Base-by-base conservation (phyloP, 345 rosid species). In the Citrus maxima region DNA sequence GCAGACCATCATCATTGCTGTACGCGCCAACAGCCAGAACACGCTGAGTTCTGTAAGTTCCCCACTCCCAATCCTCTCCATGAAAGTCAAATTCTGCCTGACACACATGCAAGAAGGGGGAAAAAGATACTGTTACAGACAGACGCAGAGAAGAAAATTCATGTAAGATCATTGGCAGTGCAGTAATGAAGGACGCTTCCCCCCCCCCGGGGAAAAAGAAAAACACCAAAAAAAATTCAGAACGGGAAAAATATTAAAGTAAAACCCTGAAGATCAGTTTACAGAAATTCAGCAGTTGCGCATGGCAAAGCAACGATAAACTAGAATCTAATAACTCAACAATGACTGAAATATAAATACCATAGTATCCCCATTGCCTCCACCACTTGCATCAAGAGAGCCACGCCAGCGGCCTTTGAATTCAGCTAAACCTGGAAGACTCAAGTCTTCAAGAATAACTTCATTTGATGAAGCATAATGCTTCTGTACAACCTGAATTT, bases 31-130 rank as follows among this genome's bases (percentile, higher is more conserved):
- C 90, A 14, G 99, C 97, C 80, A 90, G 78, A 81, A 91, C 95
- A 74, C 88, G 98, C 85, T 93, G 99, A 40, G 93, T 92, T 77
- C 90, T 93, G 87, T 96, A 92, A 76, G 89, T 83, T 68, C 99
- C 99, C 99, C 99, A 96, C 80, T 96, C 99, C 99, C 98, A 96
- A 27, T 96, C 98, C 78, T 96, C 97, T 58, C 99, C 99, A 70
- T 90, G 95, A 82, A 96, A 92, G 84, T 96, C 99, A 81, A 96
- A 96, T 76, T 93, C 97, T 32, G 99, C 99, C 98, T 96, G 92
- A 76, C 66, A 86, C 70, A 65, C 30, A 77, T 37, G 68, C 18
- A 32, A 56, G 25, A 34, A 75, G 25, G 3, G 3, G 58, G 35
- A 35, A 63, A 22, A 64, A 14, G 2, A 49, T 19, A 2, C 24